A percentile compares a stretch with the other conserved stretches of the same genome.
Evolutionary conservation across 2,329 filamentous ascomycete genomes (phyloP).

Genomic region (Penicillium hordei): DNA sequence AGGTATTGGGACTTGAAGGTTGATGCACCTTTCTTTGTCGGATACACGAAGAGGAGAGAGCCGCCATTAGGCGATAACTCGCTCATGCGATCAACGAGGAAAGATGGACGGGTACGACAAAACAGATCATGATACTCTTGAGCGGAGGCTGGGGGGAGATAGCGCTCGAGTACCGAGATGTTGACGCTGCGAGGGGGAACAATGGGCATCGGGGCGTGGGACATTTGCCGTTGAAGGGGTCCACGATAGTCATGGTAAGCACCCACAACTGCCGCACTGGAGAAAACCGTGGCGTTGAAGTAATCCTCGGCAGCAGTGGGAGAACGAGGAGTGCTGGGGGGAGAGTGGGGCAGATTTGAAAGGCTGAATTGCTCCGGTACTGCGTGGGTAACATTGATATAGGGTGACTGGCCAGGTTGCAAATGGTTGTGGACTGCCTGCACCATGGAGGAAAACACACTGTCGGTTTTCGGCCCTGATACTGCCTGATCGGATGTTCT

Average conservation of each 20-base stretch:
- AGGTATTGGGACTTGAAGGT: conserved; percentile 62
- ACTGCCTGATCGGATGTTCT: conserved; percentile 35
- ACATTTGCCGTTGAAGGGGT: conserved; percentile 39
- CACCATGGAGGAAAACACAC: conserved; percentile 56
- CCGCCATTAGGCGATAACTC: conserved; percentile 60
- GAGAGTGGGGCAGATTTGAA: conserved; percentile 62
- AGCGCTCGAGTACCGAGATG: conserved; percentile 62
- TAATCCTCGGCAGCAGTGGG: conserved; percentile 57
- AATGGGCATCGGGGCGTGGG: conserved; percentile 56
- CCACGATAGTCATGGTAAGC: conserved; percentile 58
- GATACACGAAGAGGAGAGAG: conserved; percentile 62
- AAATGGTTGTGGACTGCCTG: conserved; percentile 55
- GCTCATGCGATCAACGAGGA: conserved; percentile 60
- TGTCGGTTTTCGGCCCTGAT: conserved; percentile 31
- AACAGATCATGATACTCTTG: conserved; percentile 63
- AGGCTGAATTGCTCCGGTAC: conserved; percentile 63
- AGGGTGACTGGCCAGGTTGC: conserved; percentile 52
- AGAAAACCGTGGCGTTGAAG: conserved; percentile 62
- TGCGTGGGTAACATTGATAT: conserved; percentile 65
- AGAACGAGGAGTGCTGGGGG: conserved; percentile 57
- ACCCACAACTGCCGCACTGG: conserved; percentile 60
- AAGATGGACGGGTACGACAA: conserved; percentile 53
- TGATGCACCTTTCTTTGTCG: conserved; percentile 56
- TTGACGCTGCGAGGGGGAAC: conserved; percentile 62
- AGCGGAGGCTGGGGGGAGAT: conserved; percentile 61